Evolutionary conservation across 768 basidiomycete genomes (phyloP).

Genomic region (Trametes villosa): DNA sequence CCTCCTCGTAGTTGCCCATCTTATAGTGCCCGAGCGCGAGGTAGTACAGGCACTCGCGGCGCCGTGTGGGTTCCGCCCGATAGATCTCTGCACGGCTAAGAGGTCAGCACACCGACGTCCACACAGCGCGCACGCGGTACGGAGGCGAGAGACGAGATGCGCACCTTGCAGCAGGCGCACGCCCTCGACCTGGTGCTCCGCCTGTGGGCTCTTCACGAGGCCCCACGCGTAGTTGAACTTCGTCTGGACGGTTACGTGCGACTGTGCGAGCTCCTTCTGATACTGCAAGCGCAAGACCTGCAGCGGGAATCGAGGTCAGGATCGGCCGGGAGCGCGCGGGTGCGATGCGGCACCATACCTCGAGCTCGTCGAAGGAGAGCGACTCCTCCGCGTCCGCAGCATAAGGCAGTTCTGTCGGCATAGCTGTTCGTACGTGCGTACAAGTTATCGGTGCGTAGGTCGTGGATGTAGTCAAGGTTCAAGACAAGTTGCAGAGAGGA

Average conservation of each 20-base stretch:
- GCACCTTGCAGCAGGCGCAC: conserved; percentile 89
- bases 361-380: conserved; percentile 86
- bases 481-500: not conserved
- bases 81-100: conserved; percentile 72
- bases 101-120: not conserved
- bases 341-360: conserved; percentile 48
- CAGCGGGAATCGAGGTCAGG: not conserved
- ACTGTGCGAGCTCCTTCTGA: conserved; percentile 81
- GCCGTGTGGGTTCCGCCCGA: conserved; percentile 79
- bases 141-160: conserved; percentile 10
- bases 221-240: conserved; percentile 99
- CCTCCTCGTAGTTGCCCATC: conserved; percentile 93
- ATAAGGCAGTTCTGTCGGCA: conserved; percentile 89
- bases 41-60: conserved; percentile 96
- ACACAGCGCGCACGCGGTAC: not conserved
- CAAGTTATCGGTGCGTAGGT: not conserved
- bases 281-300: conserved; percentile 89
- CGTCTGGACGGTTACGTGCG: conserved; percentile 90
- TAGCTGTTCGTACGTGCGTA: conserved; percentile 27
- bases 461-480: not conserved
- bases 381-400: conserved; percentile 94
- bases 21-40: conserved; percentile 96
- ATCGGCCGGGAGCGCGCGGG: too few species aligned
- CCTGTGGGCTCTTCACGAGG: conserved; percentile 85
- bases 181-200: conserved; percentile 89